Percentiles rank a stretch among this genome's conserved stretches.
phyloP scores from a whole-genome alignment of 1,139 yeast species.

The Insectozyma bohioensis region DNA sequence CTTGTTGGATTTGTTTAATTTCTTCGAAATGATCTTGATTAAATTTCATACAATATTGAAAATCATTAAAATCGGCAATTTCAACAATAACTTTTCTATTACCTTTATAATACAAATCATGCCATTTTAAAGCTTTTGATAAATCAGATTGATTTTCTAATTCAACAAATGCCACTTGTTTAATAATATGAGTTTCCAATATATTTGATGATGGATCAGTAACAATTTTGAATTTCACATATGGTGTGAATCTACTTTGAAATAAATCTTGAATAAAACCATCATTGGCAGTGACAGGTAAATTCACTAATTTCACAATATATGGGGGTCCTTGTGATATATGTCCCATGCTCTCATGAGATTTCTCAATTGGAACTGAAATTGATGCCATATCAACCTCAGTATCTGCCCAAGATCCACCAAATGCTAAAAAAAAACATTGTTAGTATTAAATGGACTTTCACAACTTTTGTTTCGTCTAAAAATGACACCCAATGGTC shows the following conservation, averaged over 20 bases:
- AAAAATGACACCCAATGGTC: not conserved
- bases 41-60: constrained; percentile 44
- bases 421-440: constrained; percentile 31
- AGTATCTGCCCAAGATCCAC: constrained; percentile 78
- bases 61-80: constrained; percentile 49
- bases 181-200: constrained; percentile 39
- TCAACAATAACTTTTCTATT: constrained; percentile 44
- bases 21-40: constrained; percentile 36
- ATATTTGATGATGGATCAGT: constrained; percentile 43
- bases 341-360: constrained; percentile 14
- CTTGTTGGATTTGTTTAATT: constrained; percentile 31
- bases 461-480: too few species aligned
- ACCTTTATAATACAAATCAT: constrained; percentile 41
- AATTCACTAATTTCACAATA: constrained; percentile 52
- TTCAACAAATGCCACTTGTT: constrained; percentile 65
- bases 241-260: constrained; percentile 41
- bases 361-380: constrained; percentile 51
- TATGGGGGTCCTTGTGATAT: constrained; percentile 51
- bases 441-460: constrained; percentile 5
- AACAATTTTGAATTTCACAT: constrained; percentile 41
- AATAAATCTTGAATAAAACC: constrained; percentile 44
- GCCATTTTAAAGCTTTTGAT: constrained; percentile 46
- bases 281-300: constrained; percentile 44
- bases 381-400: constrained; percentile 70
- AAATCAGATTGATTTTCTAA: constrained; percentile 46